Conservation (phyloP, 345 rosid genomes). For the Eucalyptus pauciflora region DNA sequence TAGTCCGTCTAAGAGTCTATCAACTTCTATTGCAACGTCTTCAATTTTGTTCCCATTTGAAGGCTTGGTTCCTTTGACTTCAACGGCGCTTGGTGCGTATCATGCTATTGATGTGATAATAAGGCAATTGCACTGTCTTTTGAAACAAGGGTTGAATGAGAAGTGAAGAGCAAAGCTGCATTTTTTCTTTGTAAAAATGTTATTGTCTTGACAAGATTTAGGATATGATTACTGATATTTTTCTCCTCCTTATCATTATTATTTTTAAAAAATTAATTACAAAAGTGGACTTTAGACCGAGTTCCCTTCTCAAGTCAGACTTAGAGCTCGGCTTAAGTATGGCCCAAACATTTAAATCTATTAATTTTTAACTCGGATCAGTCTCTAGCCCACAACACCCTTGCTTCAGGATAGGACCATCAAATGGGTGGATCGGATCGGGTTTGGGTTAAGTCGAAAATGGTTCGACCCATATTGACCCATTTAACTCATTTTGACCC, state of each 20-base stretch:
- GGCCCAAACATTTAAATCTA: too few relatives aligned
- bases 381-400: rapidly evolving
- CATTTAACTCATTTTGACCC: too few relatives aligned
- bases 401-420: too few relatives aligned
- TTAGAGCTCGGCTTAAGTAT: too few relatives aligned
- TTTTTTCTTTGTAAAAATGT: not conserved
- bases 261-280: too few relatives aligned
- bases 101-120: not conserved
- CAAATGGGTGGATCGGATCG: too few relatives aligned
- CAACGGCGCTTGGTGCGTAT: slow-evolving; percentile 56
- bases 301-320: too few relatives aligned
- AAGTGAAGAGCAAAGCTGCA: not conserved
- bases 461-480: too few relatives aligned
- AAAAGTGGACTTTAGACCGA: too few relatives aligned
- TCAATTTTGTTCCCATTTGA: slow-evolving; percentile 57
- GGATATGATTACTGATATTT: not conserved
- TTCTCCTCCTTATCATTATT: not conserved
- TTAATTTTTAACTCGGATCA: too few relatives aligned
- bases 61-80: slow-evolving; percentile 56
- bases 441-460: too few relatives aligned
- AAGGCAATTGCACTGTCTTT: not conserved
- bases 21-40: slow-evolving; percentile 45
- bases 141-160: not conserved
- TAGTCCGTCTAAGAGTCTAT: slow-evolving; percentile 48
- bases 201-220: not conserved